Conservation (phyloP, 1,284 basidiomycete genomes). For the Leccinum pallidistipes region DNA sequence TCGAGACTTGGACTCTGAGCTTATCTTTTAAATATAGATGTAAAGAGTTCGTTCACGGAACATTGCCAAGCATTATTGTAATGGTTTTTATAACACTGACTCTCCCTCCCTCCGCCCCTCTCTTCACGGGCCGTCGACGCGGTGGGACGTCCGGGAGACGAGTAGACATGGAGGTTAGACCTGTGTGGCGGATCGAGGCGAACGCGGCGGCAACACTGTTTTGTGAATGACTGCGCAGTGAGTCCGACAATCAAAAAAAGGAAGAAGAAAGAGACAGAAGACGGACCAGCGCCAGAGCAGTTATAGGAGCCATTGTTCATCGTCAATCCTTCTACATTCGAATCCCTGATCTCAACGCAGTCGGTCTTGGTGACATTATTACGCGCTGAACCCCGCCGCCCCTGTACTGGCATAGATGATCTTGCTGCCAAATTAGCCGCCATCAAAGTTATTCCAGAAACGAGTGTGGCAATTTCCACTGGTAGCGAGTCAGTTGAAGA, state of each 20-base stretch:
- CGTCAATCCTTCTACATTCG: slow-evolving; percentile 13
- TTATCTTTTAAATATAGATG: neutral
- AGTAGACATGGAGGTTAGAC: neutral
- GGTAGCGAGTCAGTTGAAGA: neutral
- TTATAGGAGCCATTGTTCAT: slow-evolving; percentile 13
- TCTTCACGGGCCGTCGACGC: neutral
- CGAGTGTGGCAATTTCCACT: neutral
- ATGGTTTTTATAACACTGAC: neutral
- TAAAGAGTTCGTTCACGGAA: neutral
- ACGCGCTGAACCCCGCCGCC: neutral
- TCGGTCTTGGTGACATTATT: slow-evolving; percentile 3
- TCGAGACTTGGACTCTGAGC: neutral
- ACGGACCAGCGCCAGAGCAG: slow-evolving; percentile 17
- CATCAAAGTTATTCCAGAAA: neutral
- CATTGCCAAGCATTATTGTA: neutral
- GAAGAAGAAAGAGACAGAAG: neutral
- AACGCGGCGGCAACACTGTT: neutral
- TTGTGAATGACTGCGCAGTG: slow-evolving; percentile 11
- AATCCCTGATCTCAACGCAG: slow-evolving; percentile 4
- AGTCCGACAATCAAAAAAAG: neutral
- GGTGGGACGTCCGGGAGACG: neutral
- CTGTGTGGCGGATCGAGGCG: neutral
- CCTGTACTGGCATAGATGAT: neutral
- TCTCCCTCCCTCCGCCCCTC: neutral
- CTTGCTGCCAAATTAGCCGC: neutral